A percentile compares a stretch with the other conserved stretches of the same genome.
Conservation (phyloP, 2,329 filamentous ascomycete genomes). For the Coleophoma cylindrospora region DNA sequence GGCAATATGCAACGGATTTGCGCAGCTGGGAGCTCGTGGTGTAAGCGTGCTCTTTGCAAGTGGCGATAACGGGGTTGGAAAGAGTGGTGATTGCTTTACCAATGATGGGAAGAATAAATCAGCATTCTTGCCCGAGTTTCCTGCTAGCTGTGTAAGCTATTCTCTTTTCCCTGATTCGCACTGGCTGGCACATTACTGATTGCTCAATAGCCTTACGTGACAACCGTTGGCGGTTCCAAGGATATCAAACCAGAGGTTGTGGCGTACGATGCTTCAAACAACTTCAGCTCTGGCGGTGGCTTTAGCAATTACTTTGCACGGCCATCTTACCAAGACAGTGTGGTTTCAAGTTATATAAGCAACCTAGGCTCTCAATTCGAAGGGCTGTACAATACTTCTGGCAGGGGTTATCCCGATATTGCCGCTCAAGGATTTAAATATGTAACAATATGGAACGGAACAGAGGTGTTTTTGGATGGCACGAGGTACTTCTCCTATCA, state of each 20-base stretch:
- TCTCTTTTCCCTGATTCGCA: neutral
- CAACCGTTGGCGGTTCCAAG: conserved; percentile 20
- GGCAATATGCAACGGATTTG: conserved; percentile 47
- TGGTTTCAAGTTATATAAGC: conserved; percentile 34
- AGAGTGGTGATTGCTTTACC: conserved; percentile 40
- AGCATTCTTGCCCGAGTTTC: conserved; percentile 50
- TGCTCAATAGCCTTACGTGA: conserved; percentile 17
- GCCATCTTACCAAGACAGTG: conserved; percentile 39
- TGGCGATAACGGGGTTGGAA: conserved; percentile 45
- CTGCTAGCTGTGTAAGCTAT: conserved; percentile 31
- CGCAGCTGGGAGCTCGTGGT: conserved; percentile 47
- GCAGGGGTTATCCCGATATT: conserved; percentile 46
- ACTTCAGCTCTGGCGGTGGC: conserved; percentile 40
- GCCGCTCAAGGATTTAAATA: conserved; percentile 55
- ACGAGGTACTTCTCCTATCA: conserved; percentile 19
- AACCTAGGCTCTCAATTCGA: conserved; percentile 37
- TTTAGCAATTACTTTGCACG: conserved; percentile 45
- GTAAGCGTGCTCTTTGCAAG: conserved; percentile 44
- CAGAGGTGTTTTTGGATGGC: conserved; percentile 34
- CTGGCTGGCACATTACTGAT: neutral
- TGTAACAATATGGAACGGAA: conserved; percentile 29
- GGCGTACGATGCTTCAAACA: conserved; percentile 24
- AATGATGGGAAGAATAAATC: conserved; percentile 52
- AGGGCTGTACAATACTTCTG: conserved; percentile 37
- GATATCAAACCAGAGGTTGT: conserved; percentile 30